Evolutionary conservation across 2,329 filamentous ascomycete species (phyloP).

Genomic region (Coniochaeta pulveracea): DNA sequence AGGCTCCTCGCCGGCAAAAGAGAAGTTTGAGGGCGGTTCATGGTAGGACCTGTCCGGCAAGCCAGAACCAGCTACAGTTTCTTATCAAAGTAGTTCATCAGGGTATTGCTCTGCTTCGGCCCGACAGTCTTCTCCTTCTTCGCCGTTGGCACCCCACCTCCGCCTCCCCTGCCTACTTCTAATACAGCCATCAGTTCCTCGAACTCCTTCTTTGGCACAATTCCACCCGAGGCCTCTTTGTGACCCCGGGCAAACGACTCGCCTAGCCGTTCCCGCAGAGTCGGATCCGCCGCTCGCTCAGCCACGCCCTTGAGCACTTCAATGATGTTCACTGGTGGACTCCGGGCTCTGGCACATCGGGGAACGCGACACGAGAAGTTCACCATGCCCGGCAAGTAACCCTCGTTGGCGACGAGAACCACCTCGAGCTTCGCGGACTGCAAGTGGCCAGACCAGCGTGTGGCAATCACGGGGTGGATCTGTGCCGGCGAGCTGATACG

Average conservation of each 20-base stretch:
- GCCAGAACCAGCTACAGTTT: too few relatives aligned
- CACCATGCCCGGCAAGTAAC: slow-evolving; percentile 50
- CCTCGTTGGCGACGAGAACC: slow-evolving; percentile 55
- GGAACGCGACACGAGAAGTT: slow-evolving; percentile 58
- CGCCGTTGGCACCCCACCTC: slow-evolving; percentile 29
- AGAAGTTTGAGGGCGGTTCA: too few relatives aligned
- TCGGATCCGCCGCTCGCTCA: slow-evolving; percentile 23
- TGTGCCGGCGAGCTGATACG: slow-evolving; percentile 49
- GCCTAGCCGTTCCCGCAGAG: slow-evolving; percentile 37
- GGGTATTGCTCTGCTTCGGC: slow-evolving; percentile 34
- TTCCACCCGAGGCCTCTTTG: slow-evolving; percentile 56
- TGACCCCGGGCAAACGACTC: slow-evolving; percentile 56
- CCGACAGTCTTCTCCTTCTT: slow-evolving; percentile 14
- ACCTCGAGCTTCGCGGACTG: slow-evolving; percentile 48
- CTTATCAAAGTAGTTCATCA: slow-evolving; percentile 43
- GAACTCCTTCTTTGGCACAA: slow-evolving; percentile 48
- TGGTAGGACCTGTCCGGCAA: too few relatives aligned
- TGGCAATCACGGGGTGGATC: slow-evolving; percentile 56
- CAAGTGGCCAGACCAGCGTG: slow-evolving; percentile 52
- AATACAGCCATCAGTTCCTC: slow-evolving; percentile 51
- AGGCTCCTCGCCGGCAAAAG: too few relatives aligned
- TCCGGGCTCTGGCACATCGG: slow-evolving; percentile 35
- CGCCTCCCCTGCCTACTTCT: slow-evolving; percentile 31
- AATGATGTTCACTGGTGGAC: slow-evolving; percentile 2
- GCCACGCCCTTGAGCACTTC: slow-evolving; percentile 25